Evolutionary conservation across 2,329 filamentous ascomycete species (phyloP), one percentile per base, ranked within the genome.

Genomic region (Metarhizium anisopliae): DNA sequence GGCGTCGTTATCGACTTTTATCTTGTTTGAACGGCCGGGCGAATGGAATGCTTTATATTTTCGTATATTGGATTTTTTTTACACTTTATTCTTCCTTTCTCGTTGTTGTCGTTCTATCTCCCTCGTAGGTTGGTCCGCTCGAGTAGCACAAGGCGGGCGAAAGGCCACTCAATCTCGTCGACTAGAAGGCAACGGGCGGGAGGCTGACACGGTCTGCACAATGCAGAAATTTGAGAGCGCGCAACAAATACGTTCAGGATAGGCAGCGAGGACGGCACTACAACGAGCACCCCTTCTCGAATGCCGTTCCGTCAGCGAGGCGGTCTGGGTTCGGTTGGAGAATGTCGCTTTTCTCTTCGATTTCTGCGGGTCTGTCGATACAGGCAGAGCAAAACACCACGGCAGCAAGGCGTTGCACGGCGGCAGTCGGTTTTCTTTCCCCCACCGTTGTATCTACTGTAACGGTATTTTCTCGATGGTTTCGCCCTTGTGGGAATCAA

Each of bases 241-340:
- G 47, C 51, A 51, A 16, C 13, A 47, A n/a, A 35, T 30, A 16
- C 11, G 35, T 16, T 29, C n/a, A 25, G 52, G 18, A 43, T 32
- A 45, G 45, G 42, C 55, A 50, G 55, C 55, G 52, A 57, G 35
- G 43, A 55, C 35, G 42, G 40, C 42, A 50, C 55, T 52, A 38
- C 32, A n/a, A 50, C 8, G 36, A 50, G 52, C 30, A 52, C 18
- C 32, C 32, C 55, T 51, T 49, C 20, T 51, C 47, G 42, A 54
- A 52, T 49, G 52, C 52, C 47, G 55, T 52, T 56, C 49, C 40
- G 55, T 54, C 32, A 42, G 42, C 32, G 55, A 32, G 49, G 55
- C 52, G 52, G 40, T 56, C 55, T 51, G 30, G 16, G 16, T 53
- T 25, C 16, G 40, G 40, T 25, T 11, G 43, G 18, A 47, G 32